Base-by-base conservation (phyloP, 805 yeast species). In the Myxozyma neotropica region DNA sequence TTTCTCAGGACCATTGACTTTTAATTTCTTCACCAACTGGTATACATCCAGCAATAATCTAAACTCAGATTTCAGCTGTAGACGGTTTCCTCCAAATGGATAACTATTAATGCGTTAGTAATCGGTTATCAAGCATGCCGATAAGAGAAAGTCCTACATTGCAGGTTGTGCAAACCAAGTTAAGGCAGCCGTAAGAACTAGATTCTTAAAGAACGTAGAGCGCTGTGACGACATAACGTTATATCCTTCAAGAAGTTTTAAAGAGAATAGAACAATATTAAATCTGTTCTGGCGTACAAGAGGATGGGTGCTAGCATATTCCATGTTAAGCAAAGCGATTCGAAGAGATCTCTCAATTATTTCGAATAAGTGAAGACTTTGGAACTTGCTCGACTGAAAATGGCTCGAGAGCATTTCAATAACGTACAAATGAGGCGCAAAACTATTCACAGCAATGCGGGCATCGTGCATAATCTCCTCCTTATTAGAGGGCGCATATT, bases 21-120 rank as follows among this genome's bases (percentile, higher is more conserved):
- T 43, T 63, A 73, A 33, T 19, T 58, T 48, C 43, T 55, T 61
- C 61, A 72, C 71, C 39, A 64, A 69, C 62, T 69, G 66, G 3
- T 82, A 79, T 2, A 88, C 78, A 24, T 81, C 84, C 29, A 79
- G 75, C 65, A 93, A 75, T 51, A 86, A 73, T 3, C 79, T 76
- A 67, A 81, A 78, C 68, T 92, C 96, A 1, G 89, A 82, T 64
- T 84, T 85, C 52, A 85, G 83, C 70, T 84, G 84, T 63, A 89
- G 73, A 45, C 82, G 78, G 70, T 93, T 90, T 10, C 90, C 86
- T 2, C 99, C 98, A 75, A 80, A 91, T 15, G 98, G 97, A 76
- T 86, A 87, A 2, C 63, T 59, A 42, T 1, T 7, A 19, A 23
- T 3, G 23, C n/a, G 13, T 27, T n/a, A 17, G 19, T 29, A 50